Base-by-base conservation (phyloP, 495 filamentous ascomycete genomes). In the Sordaria brevicollis region DNA sequence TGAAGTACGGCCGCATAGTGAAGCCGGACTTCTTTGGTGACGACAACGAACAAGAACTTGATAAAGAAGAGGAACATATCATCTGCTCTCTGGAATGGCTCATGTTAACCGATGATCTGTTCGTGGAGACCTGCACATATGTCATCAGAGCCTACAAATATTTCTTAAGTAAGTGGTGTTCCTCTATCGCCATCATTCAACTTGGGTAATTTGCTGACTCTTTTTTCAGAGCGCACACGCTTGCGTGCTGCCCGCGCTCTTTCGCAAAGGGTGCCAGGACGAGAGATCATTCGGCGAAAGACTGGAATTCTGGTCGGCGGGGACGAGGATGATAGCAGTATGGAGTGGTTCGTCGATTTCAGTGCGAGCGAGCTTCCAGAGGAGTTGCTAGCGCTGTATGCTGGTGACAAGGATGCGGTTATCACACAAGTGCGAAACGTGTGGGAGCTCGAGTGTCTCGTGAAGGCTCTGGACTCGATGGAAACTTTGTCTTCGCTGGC, bases 11-110 rank as follows among this genome's bases (percentile, higher is more conserved):
- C 35, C 80, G 81, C 2, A 79, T 79, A 29, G 72, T 92, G 15
- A 88, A 83, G 72, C 84, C 84, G 29, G 87, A 89, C 69, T 89
- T 92, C 72, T 88, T 92, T 31, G 89, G 89, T 19, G 85, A 87
- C 5, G 83, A 87, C 43, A 29, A 62, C 21, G 75, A 88, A 17
- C 85, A 87, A 15, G 77, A 79, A 15, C 79, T 83, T 6, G 76
- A 81, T 17, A n/a, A 68, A 13, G 74, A 86, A 66, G 92, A 97
- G 70, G 86, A 91, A 65, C 80, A 86, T 49, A 81, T 97, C 69
- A 93, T 97, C 66, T 86, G 89, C 39, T 88, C 90, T 68, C 78
- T 97, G 68, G 91, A 96, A 74, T 99, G 95, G 95, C 89, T 92
- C 76, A 79, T 91, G 70, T 81, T 90, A 62, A 83, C 92, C 15